A percentile compares a stretch with the other conserved stretches of the same genome.
Evolutionary conservation across 306 rosid species (phyloP).

Genomic region (Ormosia emarginata): DNA sequence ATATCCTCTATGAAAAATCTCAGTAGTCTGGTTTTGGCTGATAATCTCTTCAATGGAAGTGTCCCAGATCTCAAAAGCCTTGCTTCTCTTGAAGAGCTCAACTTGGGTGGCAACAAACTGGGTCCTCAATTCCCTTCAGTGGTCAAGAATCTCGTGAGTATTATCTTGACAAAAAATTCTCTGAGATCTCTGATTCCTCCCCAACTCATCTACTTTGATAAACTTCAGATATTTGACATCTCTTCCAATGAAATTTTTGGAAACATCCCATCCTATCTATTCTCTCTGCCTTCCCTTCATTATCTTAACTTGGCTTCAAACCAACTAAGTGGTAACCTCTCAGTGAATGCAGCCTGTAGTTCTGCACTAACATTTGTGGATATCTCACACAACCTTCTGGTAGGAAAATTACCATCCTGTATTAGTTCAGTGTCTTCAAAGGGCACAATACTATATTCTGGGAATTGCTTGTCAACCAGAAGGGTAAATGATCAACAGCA

Average conservation of each 20-base stretch:
- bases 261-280: constrained; percentile 50
- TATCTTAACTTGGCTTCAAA: constrained; percentile 58
- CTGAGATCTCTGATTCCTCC: constrained; percentile 61
- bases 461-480: constrained; percentile 72
- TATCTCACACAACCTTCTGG: constrained; percentile 70
- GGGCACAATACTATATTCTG: constrained; percentile 42
- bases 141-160: constrained; percentile 38
- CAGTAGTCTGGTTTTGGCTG: constrained; percentile 59
- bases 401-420: constrained; percentile 79
- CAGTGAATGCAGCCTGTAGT: constrained; percentile 46
- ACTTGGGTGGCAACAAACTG: constrained; percentile 58
- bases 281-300: constrained; percentile 64
- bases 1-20: constrained; percentile 50
- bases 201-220: constrained; percentile 22
- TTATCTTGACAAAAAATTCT: constrained; percentile 57
- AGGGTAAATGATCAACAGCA: constrained; percentile 57
- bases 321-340: constrained; percentile 59
- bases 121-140: constrained; percentile 73
- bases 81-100: constrained; percentile 54
- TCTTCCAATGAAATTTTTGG: constrained; percentile 64
- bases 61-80: constrained; percentile 65
- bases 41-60: constrained; percentile 69
- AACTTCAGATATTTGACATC: constrained; percentile 62
- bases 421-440: constrained; percentile 49
- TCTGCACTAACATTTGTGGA: constrained; percentile 55